phyloP scores from a whole-genome alignment of 371 early-diverging fungal genomes.

The Apophysomyces variabilis region DNA sequence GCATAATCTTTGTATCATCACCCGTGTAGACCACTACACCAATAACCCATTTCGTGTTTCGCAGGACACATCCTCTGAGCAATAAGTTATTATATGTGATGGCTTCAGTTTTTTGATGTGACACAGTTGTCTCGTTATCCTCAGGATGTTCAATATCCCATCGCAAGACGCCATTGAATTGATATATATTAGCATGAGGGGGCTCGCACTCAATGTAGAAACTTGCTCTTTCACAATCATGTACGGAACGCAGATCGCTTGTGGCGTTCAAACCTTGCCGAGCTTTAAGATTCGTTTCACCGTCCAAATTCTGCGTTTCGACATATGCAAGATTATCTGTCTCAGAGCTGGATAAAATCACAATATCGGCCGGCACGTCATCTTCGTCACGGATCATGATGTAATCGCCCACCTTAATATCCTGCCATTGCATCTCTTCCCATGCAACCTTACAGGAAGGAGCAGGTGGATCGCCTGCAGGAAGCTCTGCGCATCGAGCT shows the following conservation, averaged over 20 bases:
- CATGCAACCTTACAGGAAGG: constrained; percentile 36
- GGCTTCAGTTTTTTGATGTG: constrained; percentile 51
- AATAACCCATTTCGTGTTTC: constrained; percentile 88
- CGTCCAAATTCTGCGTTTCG: constrained; percentile 87
- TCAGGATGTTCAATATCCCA: constrained; percentile 47
- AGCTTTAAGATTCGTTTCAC: constrained; percentile 85
- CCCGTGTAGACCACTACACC: constrained; percentile 90
- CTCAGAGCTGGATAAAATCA: constrained; percentile 73
- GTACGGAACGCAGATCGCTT: constrained; percentile 35
- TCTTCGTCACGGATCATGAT: constrained; percentile 86
- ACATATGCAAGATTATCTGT: constrained; percentile 70
- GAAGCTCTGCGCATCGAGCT: constrained; percentile 19
- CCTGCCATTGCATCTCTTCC: constrained; percentile 73
- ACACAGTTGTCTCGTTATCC: constrained; percentile 29
- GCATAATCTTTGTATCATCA: constrained; percentile 89
- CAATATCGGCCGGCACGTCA: constrained; percentile 88
- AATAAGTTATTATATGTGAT: constrained; percentile 73
- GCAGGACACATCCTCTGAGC: constrained; percentile 89
- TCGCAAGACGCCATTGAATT: constrained; percentile 71
- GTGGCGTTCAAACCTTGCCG: constrained; percentile 53
- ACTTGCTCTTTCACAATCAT: constrained; percentile 61
- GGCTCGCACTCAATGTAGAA: constrained; percentile 82
- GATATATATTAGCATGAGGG: constrained; percentile 78
- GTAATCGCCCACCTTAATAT: constrained; percentile 91
- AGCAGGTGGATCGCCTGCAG: constrained; percentile 29